phyloP scores from a whole-genome alignment of 306 rosid genomes.

The Ceratonia siliqua region DNA sequence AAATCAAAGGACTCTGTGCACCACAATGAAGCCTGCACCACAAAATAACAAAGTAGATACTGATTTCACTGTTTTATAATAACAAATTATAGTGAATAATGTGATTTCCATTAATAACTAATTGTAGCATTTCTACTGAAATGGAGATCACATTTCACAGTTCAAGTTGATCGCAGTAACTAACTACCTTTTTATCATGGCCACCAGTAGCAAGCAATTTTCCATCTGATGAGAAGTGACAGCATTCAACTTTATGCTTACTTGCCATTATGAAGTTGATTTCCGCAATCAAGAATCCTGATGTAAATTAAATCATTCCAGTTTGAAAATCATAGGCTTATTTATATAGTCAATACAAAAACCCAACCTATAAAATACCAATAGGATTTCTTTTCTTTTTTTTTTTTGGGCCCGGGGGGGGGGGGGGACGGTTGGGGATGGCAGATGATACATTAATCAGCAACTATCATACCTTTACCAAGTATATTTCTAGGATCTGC shows the following conservation, averaged over 20 bases:
- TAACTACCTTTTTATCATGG: slow-evolving; percentile 68
- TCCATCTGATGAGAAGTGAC: slow-evolving; percentile 87
- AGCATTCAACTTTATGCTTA: slow-evolving; percentile 65
- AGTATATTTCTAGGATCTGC: slow-evolving; percentile 49
- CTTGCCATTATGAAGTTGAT: slow-evolving; percentile 49
- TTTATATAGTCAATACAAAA: no score
- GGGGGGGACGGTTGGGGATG: not conserved
- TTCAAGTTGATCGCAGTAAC: slow-evolving; percentile 11
- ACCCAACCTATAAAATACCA: not conserved
- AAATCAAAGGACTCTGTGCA: slow-evolving; percentile 57
- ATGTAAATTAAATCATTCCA: slow-evolving; percentile 23
- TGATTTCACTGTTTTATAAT: not conserved
- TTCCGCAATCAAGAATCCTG: slow-evolving; percentile 58
- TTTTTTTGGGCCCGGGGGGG: no score
- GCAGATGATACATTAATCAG: slow-evolving; percentile 15
- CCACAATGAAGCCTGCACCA: slow-evolving; percentile 75
- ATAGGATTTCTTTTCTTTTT: not conserved
- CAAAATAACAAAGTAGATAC: slow-evolving; percentile 9
- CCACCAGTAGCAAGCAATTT: slow-evolving; percentile 92
- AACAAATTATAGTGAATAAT: no score
- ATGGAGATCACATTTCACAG: not conserved
- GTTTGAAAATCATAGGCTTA: not conserved
- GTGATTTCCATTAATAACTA: not conserved
- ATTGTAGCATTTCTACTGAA: not conserved
- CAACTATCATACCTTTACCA: slow-evolving; percentile 42